Conservation (phyloP, 306 rosid species). For the Quercus berberidifolia region DNA sequence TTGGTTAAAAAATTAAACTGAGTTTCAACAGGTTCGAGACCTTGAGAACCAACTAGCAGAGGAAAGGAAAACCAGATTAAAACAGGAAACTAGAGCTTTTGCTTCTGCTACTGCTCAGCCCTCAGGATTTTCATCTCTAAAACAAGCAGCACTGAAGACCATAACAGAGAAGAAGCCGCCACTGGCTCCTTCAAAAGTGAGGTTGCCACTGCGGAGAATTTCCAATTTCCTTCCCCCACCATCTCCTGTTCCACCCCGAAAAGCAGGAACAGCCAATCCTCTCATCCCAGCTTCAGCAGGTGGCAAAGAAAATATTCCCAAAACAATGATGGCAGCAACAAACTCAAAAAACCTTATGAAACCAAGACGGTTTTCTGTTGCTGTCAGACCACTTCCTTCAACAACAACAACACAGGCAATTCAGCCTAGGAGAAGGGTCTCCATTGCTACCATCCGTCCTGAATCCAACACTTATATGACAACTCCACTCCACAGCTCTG, state of each 20-base stretch:
- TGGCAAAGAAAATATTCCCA: constrained; percentile 67
- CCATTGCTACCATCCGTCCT: constrained; percentile 64
- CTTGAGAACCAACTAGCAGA: constrained; percentile 86
- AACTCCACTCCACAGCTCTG: constrained; percentile 67
- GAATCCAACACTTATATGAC: constrained; percentile 52
- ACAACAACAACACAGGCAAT: constrained; percentile 34
- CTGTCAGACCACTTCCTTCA: constrained; percentile 50
- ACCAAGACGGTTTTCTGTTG: constrained; percentile 68
- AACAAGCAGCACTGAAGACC: constrained; percentile 31
- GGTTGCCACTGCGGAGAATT: constrained; percentile 72
- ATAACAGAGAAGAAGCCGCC: constrained; percentile 72
- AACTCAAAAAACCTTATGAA: constrained; percentile 26
- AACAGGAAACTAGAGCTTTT: constrained; percentile 72
- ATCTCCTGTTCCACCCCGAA: constrained; percentile 50
- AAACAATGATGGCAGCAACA: constrained; percentile 33
- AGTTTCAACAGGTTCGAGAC: constrained; percentile 65
- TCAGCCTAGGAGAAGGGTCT: constrained; percentile 86
- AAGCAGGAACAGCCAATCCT: constrained; percentile 19
- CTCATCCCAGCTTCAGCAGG: constrained; percentile 14
- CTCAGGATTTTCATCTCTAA: constrained; percentile 28
- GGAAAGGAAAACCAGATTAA: constrained; percentile 76
- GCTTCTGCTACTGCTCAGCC: constrained; percentile 57
- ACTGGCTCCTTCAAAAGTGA: constrained; percentile 59
- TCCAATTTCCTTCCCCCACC: constrained; percentile 54
- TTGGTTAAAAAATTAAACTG: neutral